Conservation (phyloP, 2,329 filamentous ascomycete species). For the Sporothrix globosa region DNA sequence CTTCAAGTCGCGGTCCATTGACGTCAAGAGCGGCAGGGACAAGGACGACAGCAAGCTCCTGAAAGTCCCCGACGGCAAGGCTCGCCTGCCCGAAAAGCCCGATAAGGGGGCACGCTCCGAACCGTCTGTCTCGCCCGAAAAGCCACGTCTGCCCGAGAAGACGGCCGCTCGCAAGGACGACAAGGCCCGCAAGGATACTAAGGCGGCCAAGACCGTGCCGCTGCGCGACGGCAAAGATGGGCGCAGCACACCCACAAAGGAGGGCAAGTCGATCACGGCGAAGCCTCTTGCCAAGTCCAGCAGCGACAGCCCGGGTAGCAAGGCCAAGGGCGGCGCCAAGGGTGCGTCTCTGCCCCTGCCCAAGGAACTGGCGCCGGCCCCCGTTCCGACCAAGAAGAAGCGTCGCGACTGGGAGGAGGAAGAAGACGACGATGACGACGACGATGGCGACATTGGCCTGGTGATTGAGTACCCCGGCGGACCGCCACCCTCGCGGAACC, state of each 20-base stretch:
- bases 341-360: conserved; percentile 34
- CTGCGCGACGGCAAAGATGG: conserved; percentile 10
- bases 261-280: conserved; percentile 1
- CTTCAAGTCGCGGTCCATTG: conserved; percentile 27
- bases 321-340: conserved; percentile 18
- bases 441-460: conserved; percentile 61
- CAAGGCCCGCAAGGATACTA: conserved; percentile 3
- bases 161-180: conserved; percentile 1
- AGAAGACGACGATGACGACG: conserved; percentile 56
- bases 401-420: conserved; percentile 47
- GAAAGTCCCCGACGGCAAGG: conserved; percentile 14
- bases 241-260: background rate
- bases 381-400: conserved; percentile 40
- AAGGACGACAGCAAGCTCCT: conserved; percentile 14
- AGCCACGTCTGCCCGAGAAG: conserved; percentile 11
- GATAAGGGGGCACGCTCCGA: conserved; percentile 32
- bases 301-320: conserved; percentile 33
- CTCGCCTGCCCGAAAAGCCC: conserved; percentile 15
- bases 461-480: conserved; percentile 64
- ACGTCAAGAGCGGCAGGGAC: conserved; percentile 30
- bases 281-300: background rate
- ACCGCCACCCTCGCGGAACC: conserved; percentile 37
- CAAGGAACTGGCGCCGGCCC: conserved; percentile 33
- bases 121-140: background rate
- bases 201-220: background rate